These are phyloP conservation scores for Nitzschia sp. DNA, from an alignment of 108 stramenopile species.

Conservation along the genomic window DNA sequence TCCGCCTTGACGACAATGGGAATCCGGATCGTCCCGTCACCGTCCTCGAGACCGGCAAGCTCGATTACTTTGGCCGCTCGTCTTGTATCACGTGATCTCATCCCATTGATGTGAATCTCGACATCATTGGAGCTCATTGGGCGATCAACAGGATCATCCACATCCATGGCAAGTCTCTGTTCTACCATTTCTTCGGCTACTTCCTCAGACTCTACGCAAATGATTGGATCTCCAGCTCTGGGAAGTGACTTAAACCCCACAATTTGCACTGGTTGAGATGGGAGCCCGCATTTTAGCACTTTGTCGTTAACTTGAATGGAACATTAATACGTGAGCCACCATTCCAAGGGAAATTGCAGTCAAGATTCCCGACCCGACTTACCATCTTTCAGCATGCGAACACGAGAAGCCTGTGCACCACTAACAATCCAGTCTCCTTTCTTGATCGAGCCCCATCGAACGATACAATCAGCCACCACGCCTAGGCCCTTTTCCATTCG, in stretches of 20 bases:
- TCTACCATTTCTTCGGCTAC: slow-evolving; percentile 67
- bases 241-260: slow-evolving; percentile 83
- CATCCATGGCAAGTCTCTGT: slow-evolving; percentile 25
- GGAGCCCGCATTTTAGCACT: slow-evolving; percentile 57
- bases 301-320: slow-evolving; percentile 50
- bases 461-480: slow-evolving; percentile 79
- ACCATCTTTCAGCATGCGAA: slow-evolving; percentile 80
- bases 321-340: too few relatives aligned
- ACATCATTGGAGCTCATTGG: slow-evolving; percentile 19
- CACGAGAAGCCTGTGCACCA: slow-evolving; percentile 64
- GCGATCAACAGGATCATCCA: not conserved
- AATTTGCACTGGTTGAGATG: slow-evolving; percentile 83
- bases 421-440: slow-evolving; percentile 79
- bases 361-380: slow-evolving; percentile 8
- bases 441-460: slow-evolving; percentile 77
- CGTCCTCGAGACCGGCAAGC: slow-evolving; percentile 41
- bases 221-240: slow-evolving; percentile 82
- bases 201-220: slow-evolving; percentile 73
- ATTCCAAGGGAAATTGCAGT: not conserved
- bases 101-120: slow-evolving; percentile 45
- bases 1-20: slow-evolving; percentile 86
- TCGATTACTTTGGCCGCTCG: slow-evolving; percentile 21
- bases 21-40: slow-evolving; percentile 55
- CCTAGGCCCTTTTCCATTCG: slow-evolving; percentile 82
- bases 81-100: slow-evolving; percentile 30